Conservation (phyloP, 768 basidiomycete genomes). For the Boletus fagicola region DNA sequence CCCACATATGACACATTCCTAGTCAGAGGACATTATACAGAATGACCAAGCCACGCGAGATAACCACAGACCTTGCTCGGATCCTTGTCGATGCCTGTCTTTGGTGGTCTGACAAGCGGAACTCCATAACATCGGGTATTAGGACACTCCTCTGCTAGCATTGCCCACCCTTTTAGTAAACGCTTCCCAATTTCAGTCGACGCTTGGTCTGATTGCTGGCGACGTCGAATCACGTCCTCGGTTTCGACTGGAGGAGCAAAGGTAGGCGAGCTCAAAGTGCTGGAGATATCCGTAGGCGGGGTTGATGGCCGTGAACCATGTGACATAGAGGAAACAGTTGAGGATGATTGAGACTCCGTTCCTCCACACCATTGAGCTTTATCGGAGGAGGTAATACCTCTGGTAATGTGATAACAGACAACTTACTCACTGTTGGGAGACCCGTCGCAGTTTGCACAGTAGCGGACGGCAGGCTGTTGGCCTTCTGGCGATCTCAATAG, state of each 20-base stretch:
- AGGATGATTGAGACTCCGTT: constrained; percentile 33
- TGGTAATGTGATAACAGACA: neutral
- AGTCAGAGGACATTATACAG: constrained; percentile 4
- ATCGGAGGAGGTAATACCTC: constrained; percentile 7
- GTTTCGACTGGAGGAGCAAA: constrained; percentile 67
- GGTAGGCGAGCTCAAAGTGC: constrained; percentile 55
- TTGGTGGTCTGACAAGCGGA: constrained; percentile 81
- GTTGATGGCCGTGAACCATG: constrained; percentile 65
- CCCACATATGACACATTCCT: constrained; percentile 82
- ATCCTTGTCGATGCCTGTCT: constrained; percentile 55
- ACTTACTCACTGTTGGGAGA: constrained; percentile 33
- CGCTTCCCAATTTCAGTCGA: constrained; percentile 77
- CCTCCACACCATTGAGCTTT: constrained; percentile 19
- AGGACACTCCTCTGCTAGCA: constrained; percentile 86
- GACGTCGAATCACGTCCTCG: constrained; percentile 61
- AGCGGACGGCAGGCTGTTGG: constrained; percentile 41
- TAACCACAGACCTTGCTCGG: constrained; percentile 55
- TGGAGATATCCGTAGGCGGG: constrained; percentile 74
- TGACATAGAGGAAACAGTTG: constrained; percentile 49
- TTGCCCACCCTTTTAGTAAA: constrained; percentile 80
- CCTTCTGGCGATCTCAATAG: constrained; percentile 68
- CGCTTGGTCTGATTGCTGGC: constrained; percentile 79
- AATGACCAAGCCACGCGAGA: constrained; percentile 1
- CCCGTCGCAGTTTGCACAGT: constrained; percentile 68
- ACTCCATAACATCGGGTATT: constrained; percentile 69